These are phyloP conservation scores for Penicillium herquei DNA, from an alignment of 495 filamentous ascomycete species.

Conservation along the genomic window DNA sequence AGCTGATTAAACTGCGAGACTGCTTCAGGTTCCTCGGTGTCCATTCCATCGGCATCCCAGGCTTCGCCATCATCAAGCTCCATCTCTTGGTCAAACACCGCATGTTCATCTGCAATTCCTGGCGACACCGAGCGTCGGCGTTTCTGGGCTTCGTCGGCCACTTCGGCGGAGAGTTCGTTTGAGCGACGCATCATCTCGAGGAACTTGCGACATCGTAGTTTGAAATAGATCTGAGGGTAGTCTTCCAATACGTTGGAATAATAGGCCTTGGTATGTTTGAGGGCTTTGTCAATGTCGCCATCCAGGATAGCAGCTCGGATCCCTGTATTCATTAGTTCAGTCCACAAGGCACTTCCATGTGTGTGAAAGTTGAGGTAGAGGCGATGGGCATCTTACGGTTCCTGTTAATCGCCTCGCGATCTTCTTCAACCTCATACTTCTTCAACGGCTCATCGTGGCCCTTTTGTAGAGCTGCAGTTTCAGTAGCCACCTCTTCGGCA, in stretches of 20 bases:
- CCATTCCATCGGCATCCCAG: slow-evolving; percentile 53
- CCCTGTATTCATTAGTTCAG: slow-evolving; percentile 46
- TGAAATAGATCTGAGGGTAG: slow-evolving; percentile 89
- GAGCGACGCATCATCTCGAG: slow-evolving; percentile 91
- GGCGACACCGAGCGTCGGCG: slow-evolving; percentile 32
- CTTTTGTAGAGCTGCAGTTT: slow-evolving; percentile 62
- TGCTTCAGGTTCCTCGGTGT: slow-evolving; percentile 46
- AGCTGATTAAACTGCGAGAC: slow-evolving; percentile 51
- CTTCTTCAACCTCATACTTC: slow-evolving; percentile 75
- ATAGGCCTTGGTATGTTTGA: slow-evolving; percentile 73
- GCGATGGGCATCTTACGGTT: slow-evolving; percentile 60
- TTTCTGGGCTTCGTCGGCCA: slow-evolving; percentile 23
- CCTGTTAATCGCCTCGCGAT: slow-evolving; percentile 80
- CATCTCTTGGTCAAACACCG: slow-evolving; percentile 67
- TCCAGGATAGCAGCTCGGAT: slow-evolving; percentile 89
- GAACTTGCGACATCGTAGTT: slow-evolving; percentile 86
- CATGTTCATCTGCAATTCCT: slow-evolving; percentile 37
- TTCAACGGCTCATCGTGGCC: slow-evolving; percentile 52
- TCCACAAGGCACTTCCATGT: not conserved
- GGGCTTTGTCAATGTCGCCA: slow-evolving; percentile 87
- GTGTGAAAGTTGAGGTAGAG: not conserved
- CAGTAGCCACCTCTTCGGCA: slow-evolving; percentile 73
- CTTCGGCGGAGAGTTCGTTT: slow-evolving; percentile 54
- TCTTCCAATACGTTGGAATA: slow-evolving; percentile 80
- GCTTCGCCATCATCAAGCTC: slow-evolving; percentile 71